Base-by-base conservation (phyloP, 2,329 filamentous ascomycete species). In the Zasmidium citrigriseum region DNA sequence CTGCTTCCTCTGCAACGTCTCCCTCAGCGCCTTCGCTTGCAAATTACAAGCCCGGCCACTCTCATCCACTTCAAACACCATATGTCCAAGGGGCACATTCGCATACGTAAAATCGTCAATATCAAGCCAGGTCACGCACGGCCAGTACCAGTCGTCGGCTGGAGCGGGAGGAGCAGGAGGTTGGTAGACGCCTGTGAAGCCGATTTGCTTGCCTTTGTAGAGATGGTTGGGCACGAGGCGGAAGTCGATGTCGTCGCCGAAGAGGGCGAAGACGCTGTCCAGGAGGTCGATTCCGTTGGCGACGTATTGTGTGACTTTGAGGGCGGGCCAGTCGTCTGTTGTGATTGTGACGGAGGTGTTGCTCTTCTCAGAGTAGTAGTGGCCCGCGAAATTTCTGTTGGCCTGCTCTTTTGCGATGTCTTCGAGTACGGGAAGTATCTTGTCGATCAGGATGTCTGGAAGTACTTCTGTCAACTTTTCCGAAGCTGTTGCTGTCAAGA, bases 271-370 rank as follows among this genome's bases (percentile, higher is more conserved):
- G 18, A 67, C 52, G 3, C 53, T 58, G 20, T 50, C 49, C 7
- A 74, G 61, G 9, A 75, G 47, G 51, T 76, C 71, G 3, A 72
- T 68, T 16, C 70, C 70, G 46, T 74, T 73, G 47, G 56, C 67
- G 46, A 69, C 65, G 64, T 70, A 76, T 1, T 59, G 53, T 1
- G 66, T 65, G 25, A 76, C 63, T 22, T 61, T 63, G 1, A 76
- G 58, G 1, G 71, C 74, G 0, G 70, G 67, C 7, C 59, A 62
- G 9, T 65, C 48, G 12, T 64, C 59, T 2, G 63, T 67, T 3
- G 60, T 61, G 14, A 76, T 27, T 5, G 59, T 68, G 22, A 74
- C 22, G 14, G 67, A 68, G 16, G 72, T 58, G 46, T 60, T 60
- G 24, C 45, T 38, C 7, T 38, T 52, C 9, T 24, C 18, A 18